phyloP scores from a whole-genome alignment of 192 early-diverging fungal genomes.

The Coemansia sp. region DNA sequence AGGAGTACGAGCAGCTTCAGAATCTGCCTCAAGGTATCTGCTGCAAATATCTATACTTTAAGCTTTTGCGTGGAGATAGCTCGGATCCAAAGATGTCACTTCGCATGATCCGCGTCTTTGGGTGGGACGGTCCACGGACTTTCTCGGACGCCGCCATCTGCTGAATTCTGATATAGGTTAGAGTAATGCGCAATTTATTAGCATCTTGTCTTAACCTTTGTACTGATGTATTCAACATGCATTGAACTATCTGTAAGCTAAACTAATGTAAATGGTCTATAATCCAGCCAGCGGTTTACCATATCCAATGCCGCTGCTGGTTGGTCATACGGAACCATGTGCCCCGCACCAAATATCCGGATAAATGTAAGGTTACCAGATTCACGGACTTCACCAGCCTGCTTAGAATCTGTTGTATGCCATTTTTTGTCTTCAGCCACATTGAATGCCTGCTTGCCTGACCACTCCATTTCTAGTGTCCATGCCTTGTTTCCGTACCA shows the following conservation, averaged over 20 bases:
- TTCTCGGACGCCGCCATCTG: conserved; percentile 37
- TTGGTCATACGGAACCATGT: conserved; percentile 90
- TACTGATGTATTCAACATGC: neutral
- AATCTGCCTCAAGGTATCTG: conserved; percentile 34
- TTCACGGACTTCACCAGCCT: conserved; percentile 61
- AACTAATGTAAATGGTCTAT: conserved; percentile 21
- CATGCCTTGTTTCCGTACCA: conserved; percentile 81
- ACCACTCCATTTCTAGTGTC: conserved; percentile 77
- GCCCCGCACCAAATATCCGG: conserved; percentile 77
- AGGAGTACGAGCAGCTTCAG: conserved; percentile 43
- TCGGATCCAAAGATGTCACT: conserved; percentile 24
- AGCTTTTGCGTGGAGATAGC: conserved; percentile 33
- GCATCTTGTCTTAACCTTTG: neutral
- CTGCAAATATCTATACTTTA: conserved; percentile 49
- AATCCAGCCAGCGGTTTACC: conserved; percentile 73
- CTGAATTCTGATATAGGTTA: conserved; percentile 3
- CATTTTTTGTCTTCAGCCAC: conserved; percentile 69
- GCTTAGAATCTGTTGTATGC: conserved; percentile 57
- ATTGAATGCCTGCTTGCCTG: conserved; percentile 65
- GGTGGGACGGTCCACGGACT: conserved; percentile 38
- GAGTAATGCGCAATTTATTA: conserved; percentile 1
- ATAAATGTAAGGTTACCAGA: conserved; percentile 77
- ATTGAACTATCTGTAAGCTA: neutral
- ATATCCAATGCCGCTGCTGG: conserved; percentile 72
- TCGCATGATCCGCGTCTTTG: conserved; percentile 29